phyloP scores from a whole-genome alignment of 2,329 filamentous ascomycete species.

The Exophiala alcalophila region DNA sequence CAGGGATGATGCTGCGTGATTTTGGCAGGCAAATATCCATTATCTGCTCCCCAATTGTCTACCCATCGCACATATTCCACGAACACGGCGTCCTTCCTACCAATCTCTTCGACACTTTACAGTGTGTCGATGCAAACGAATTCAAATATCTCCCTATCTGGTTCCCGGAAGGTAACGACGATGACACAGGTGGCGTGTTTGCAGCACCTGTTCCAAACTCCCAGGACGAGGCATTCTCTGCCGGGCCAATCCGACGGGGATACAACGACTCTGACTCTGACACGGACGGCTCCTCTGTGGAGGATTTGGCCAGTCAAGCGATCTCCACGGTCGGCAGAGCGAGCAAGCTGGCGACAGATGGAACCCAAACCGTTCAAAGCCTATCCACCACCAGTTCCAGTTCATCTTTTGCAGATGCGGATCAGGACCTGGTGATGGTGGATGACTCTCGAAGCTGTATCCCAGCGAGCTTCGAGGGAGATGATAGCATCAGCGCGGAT shows the following conservation, averaged over 20 bases:
- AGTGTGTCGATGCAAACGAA: conserved; percentile 56
- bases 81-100: conserved; percentile 11
- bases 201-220: conserved; percentile 36
- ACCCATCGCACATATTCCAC: conserved; percentile 25
- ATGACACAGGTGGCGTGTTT: conserved; percentile 52
- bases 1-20: conserved; percentile 7
- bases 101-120: conserved; percentile 41
- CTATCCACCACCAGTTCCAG: conserved; percentile 7
- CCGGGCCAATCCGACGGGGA: conserved; percentile 37
- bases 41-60: conserved; percentile 13
- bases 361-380: conserved; percentile 32
- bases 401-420: not conserved
- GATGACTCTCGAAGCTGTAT: no score
- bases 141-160: conserved; percentile 63
- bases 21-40: conserved; percentile 6
- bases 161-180: conserved; percentile 59
- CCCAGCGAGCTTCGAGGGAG: conserved; percentile 9
- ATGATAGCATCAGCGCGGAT: not conserved
- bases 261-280: conserved; percentile 26
- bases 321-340: conserved; percentile 38
- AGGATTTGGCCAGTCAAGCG: conserved; percentile 32
- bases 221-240: conserved; percentile 7
- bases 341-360: conserved; percentile 37
- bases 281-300: conserved; percentile 28
- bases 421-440: conserved; percentile 9